Base-by-base conservation (phyloP, 169 alveolate genomes). In the Cryptosporidium sp. region DNA sequence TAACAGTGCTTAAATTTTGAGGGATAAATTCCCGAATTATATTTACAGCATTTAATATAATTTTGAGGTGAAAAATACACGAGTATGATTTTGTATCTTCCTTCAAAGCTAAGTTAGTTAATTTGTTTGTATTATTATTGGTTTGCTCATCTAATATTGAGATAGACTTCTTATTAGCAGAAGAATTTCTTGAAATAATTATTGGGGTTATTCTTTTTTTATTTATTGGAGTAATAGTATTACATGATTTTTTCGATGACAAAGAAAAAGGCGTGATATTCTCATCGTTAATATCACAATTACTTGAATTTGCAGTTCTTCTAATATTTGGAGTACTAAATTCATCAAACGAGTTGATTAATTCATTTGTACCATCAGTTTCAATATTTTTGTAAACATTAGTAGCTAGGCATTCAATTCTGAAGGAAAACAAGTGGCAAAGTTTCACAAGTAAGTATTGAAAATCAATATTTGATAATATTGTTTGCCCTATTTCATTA, bases 341-440 rank as follows among this genome's bases (percentile, higher is more conserved):
- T 16, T 26, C 71, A 31, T 65, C 33, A 37, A 33, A n/a, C 14
- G 48, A 14, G 23, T n/a, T 65, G 18, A n/a, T 37, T 21, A 37
- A 33, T 65, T 35, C 65, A 31, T 62, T 37, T 23, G 23, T 23
- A 2, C 31, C 69, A 23, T 58, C 3, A 26, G 45, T 41, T 41
- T 59, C 52, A 37, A 37, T 61, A n/a, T 70, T 67, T 3, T 65
- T 65, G 18, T 80, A 33, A 61, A 65, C 62, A 65, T 80, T 37
- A 21, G 89, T 80, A 23, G 75, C 59, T 9, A 80, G 50, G 41
- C 80, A 80, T 62, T 80, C 69, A 16, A 80, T 45, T 29, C 89
- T 59, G 26, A 80, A 65, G 0, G 80, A 26, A 80, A 80, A 80
- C 31, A 80, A 80, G 8, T 65, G 9, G 51, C 89, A 80, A 35